Conservation (phyloP, 352 stramenopile species). For the Phytophthora pseudosyringae region DNA sequence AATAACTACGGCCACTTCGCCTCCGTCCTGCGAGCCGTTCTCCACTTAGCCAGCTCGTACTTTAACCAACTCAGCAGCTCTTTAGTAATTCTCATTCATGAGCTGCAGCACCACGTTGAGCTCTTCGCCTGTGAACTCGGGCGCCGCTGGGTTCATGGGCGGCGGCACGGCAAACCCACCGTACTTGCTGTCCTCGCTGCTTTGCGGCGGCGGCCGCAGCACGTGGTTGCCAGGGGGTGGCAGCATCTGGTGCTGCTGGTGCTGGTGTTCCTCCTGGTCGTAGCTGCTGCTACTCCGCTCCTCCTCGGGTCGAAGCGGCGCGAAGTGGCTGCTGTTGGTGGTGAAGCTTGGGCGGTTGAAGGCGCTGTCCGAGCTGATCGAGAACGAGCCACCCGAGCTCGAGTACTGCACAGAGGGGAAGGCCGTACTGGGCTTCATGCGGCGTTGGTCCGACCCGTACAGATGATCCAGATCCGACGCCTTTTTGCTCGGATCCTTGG, state of each 20-base stretch:
- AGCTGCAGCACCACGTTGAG: slow-evolving; percentile 80
- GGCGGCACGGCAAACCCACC: slow-evolving; percentile 56
- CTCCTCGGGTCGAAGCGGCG: slow-evolving; percentile 35
- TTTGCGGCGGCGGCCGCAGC: slow-evolving; percentile 61
- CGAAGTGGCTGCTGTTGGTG: slow-evolving; percentile 38
- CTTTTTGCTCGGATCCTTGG: slow-evolving; percentile 51
- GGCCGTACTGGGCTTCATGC: slow-evolving; percentile 22
- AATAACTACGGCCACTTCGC: slow-evolving; percentile 20
- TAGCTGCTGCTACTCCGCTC: slow-evolving; percentile 37
- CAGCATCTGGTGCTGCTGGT: slow-evolving; percentile 38
- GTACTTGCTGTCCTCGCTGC: slow-evolving; percentile 51
- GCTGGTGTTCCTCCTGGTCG: slow-evolving; percentile 26
- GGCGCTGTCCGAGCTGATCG: slow-evolving; percentile 34
- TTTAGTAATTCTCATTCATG: slow-evolving; percentile 79
- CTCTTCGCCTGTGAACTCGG: slow-evolving; percentile 81
- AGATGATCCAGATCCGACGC: slow-evolving; percentile 38
- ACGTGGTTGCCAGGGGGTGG: slow-evolving; percentile 47
- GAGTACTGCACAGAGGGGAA: slow-evolving; percentile 38
- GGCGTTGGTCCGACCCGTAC: slow-evolving; percentile 40
- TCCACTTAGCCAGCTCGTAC: neutral
- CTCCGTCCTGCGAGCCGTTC: neutral
- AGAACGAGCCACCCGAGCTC: slow-evolving; percentile 23
- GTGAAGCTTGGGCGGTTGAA: slow-evolving; percentile 30
- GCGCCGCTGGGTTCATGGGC: slow-evolving; percentile 69
- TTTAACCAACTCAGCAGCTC: neutral